Evolutionary conservation across 257 asterid genomes (phyloP).

Genomic region (Fraxinus excelsior): DNA sequence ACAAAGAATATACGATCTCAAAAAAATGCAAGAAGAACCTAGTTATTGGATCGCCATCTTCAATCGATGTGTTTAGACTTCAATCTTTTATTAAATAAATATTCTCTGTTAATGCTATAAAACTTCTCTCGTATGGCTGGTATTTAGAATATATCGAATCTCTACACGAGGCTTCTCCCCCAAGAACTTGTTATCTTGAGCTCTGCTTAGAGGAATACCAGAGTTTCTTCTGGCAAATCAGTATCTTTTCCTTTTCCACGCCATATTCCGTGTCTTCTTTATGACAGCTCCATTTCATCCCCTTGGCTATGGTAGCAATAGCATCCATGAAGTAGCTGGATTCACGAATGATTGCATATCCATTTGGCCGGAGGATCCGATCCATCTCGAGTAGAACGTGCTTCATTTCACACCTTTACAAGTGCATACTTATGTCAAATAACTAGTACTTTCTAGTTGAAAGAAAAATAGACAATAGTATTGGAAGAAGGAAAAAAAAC

Average conservation of each 20-base stretch:
- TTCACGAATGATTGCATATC: constrained; percentile 29
- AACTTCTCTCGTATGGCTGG: neutral
- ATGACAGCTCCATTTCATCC: constrained; percentile 33
- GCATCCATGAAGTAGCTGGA: constrained; percentile 26
- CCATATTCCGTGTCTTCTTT: constrained; percentile 30
- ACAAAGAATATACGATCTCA: neutral
- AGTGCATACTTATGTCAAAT: neutral
- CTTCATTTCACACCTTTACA: constrained; percentile 37
- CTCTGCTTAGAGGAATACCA: constrained; percentile 25
- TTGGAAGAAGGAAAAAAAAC: no score
- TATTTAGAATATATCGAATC: neutral
- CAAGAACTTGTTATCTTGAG: constrained; percentile 7
- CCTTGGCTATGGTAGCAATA: constrained; percentile 26
- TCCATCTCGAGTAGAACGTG: constrained; percentile 37
- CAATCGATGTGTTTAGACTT: neutral
- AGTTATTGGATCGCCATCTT: neutral
- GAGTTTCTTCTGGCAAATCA: constrained; percentile 34
- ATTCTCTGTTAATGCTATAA: neutral
- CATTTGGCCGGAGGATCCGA: constrained; percentile 30
- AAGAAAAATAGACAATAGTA: neutral
- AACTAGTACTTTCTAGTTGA: neutral
- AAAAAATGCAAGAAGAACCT: neutral
- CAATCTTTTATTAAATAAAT: neutral
- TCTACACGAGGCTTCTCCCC: neutral
- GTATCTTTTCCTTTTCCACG: constrained; percentile 23